Conservation (phyloP, 495 filamentous ascomycete species). For the Elaphomyces granulatus region DNA sequence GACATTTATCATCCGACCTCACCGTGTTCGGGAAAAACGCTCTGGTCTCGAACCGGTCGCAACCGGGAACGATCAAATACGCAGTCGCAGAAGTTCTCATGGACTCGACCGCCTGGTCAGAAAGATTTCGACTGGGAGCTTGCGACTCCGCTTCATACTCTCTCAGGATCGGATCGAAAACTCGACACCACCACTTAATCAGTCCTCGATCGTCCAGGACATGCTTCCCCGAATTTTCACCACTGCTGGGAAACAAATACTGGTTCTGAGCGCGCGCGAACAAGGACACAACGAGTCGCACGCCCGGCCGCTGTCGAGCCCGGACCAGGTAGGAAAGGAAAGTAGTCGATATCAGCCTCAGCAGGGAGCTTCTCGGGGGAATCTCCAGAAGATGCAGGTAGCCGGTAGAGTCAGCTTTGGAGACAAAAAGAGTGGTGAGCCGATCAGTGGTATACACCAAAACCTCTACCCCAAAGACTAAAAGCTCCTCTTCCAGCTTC, state of each 20-base stretch:
- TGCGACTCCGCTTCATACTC: constrained; percentile 28
- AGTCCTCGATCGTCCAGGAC: constrained; percentile 82
- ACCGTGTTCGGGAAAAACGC: constrained; percentile 39
- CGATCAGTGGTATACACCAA: constrained; percentile 55
- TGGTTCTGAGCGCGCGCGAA: constrained; percentile 89
- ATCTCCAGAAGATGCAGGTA: constrained; percentile 54
- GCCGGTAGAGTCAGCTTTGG: constrained; percentile 94
- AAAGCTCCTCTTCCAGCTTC: constrained; percentile 26
- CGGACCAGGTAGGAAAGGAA: constrained; percentile 65
- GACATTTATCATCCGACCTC: constrained; percentile 28
- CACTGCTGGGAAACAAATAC: constrained; percentile 87
- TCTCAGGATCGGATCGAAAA: constrained; percentile 57
- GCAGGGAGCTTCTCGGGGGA: constrained; percentile 50
- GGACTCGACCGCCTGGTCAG: constrained; percentile 31
- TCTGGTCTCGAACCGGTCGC: constrained; percentile 59
- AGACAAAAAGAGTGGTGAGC: constrained; percentile 80
- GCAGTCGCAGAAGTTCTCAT: constrained; percentile 37
- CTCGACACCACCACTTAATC: constrained; percentile 90
- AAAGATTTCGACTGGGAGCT: constrained; percentile 15
- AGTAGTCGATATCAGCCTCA: constrained; percentile 53
- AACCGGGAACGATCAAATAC: constrained; percentile 77
- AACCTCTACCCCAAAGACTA: constrained; percentile 55
- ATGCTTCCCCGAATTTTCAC: constrained; percentile 75
- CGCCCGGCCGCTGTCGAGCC: constrained; percentile 48
- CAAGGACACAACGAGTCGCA: constrained; percentile 67